Base-by-base conservation (phyloP, 208 protist genomes). In the Crithidia acanthocephali region DNA sequence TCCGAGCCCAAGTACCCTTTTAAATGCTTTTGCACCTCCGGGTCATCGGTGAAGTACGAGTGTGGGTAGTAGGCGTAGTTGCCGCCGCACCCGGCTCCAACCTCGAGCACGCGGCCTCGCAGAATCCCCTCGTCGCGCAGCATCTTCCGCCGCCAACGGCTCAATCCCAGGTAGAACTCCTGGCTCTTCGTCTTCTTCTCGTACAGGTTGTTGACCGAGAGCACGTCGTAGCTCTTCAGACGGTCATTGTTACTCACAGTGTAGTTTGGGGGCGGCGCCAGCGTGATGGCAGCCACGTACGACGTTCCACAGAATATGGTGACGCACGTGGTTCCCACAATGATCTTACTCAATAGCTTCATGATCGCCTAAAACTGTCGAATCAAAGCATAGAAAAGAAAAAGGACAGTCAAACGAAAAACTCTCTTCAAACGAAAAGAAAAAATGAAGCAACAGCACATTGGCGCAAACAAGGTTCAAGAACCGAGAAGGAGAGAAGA, bases 91-190 rank as follows among this genome's bases (percentile, higher is more conserved):
- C 92, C 92, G 6, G 85, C 84, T 15, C 92, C 92, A 33, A 97
- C 86, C 56, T 97, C 90, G 25, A 97, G 63, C 25, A 95, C 88
- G 55, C 87, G 80, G 4, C 92, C 92, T 1, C 64, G 68, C 50
- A 92, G 64, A 2, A 89, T 44, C 1, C 86, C 84, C 48, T 95
- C 86, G 15, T 91, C 86, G 16, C 80, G 70, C 30, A 97, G 68
- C 73, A 93, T 81, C 57, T 81, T 82, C 23, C 90, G 59, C 2
- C 88, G 72, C 86, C 87, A 93, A 25, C 87, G 84, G 37, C 76
- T 91, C 11, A 97, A 75, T 13, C 92, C 90, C 22, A 97, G 55
- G 60, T 92, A 90, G 58, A 92, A 94, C 66, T 97, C 92, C 56
- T 95, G 90, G 18, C 84, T 65, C 22, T 84, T 85, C 11, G 87